phyloP scores from a whole-genome alignment of 2,329 filamentous ascomycete genomes.

The Colletotrichum theobromicola region DNA sequence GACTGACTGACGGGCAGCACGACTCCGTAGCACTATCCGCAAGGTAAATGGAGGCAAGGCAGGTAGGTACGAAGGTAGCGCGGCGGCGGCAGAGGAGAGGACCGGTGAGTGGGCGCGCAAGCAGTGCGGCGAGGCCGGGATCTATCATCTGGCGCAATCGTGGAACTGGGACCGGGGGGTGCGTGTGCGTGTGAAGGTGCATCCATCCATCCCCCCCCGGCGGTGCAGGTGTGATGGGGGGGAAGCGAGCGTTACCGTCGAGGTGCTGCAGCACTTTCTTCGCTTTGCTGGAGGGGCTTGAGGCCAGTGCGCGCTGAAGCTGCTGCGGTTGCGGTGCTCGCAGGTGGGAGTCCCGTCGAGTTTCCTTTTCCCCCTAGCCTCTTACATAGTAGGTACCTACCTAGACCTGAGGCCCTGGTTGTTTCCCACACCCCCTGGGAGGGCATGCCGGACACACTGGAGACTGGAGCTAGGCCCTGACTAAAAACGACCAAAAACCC shows the following conservation, averaged over 20 bases:
- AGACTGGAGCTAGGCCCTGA: neutral
- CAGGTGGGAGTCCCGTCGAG: neutral
- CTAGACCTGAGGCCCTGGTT: neutral
- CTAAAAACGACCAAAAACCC: neutral
- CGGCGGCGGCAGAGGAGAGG: neutral
- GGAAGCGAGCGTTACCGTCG: neutral
- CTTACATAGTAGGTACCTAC: neutral
- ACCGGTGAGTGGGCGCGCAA: neutral
- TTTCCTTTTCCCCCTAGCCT: neutral
- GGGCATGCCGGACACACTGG: neutral
- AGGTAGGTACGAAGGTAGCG: neutral
- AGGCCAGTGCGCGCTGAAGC: neutral
- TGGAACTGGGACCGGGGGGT: constrained; percentile 2
- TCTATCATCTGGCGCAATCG: constrained; percentile 19
- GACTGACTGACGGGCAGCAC: neutral
- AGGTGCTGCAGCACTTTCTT: neutral
- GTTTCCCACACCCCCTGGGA: neutral
- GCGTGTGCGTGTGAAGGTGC: neutral
- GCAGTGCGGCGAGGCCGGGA: constrained; percentile 1
- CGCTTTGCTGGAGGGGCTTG: neutral
- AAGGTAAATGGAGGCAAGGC: neutral
- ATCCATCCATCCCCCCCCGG: neutral
- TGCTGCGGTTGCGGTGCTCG: neutral
- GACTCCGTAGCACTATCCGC: neutral
- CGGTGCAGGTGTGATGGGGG: neutral